Evolutionary conservation across 768 basidiomycete species (phyloP).

Genomic region (Floccularia luteovirens): DNA sequence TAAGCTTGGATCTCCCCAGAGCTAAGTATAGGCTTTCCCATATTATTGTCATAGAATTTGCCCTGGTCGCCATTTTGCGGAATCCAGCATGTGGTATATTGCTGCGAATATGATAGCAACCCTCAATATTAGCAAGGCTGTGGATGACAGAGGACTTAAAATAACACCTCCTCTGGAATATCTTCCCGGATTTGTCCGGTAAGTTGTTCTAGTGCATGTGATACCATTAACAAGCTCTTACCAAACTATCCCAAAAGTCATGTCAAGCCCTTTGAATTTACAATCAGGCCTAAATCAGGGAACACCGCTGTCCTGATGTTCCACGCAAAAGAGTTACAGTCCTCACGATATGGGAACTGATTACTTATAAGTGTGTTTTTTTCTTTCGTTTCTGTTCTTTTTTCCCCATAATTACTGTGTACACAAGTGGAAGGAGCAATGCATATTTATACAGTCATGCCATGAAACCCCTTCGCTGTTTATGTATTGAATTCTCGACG

Average conservation of each 20-base stretch:
- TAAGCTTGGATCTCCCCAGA: constrained; percentile 15
- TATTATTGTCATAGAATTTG: constrained; percentile 29
- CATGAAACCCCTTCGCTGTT: too few species aligned
- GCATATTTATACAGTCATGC: too few species aligned
- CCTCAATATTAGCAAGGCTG: constrained; percentile 32
- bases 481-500: too few species aligned
- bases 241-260: constrained; percentile 29
- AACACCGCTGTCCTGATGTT: constrained; percentile 19
- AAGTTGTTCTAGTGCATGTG: constrained; percentile 9
- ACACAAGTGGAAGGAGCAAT: too few species aligned
- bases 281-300: constrained; percentile 35
- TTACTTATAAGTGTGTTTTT: background rate
- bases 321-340: constrained; percentile 15
- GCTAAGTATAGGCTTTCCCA: background rate
- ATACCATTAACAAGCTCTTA: background rate
- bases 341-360: background rate
- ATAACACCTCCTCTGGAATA: constrained; percentile 30
- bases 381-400: too few species aligned
- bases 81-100: constrained; percentile 37
- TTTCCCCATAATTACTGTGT: too few species aligned
- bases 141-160: constrained; percentile 33
- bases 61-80: constrained; percentile 47
- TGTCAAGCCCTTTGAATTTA: constrained; percentile 41
- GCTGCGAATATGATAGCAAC: constrained; percentile 35
- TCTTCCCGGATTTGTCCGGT: constrained; percentile 39